Evolutionary conservation across 495 filamentous ascomycete species (phyloP), one percentile per base, ranked within the genome.

Genomic region (Penicillium fimorum): DNA sequence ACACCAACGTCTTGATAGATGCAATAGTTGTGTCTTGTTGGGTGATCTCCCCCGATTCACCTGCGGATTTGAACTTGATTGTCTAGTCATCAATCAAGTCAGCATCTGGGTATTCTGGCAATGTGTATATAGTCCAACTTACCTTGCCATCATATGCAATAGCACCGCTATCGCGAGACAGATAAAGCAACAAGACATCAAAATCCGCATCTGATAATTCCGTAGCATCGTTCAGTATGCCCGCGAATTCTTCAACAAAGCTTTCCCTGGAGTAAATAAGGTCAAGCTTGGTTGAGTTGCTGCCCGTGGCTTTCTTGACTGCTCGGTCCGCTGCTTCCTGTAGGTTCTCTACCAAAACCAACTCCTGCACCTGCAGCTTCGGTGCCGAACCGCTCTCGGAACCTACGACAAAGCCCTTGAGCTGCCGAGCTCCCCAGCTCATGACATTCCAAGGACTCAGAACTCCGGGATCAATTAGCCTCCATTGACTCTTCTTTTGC

Each of bases 11-110:
- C 62, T 87, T 90, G 32, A 96, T 80, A 30, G 84, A 86, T 2
- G 91, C 90, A 53, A 97, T 88, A 0, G 90, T 87, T 7, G 76
- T 79, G 71, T 98, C 95, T 60, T 93, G 82, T 25, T 82, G 68
- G 4, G 87, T 88, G 45, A 96, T 87, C 1, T 75, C 61, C 2
- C 75, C 63, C 6, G 75, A 69, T 18, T 79, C 69, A 25, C 77
- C 70, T 29, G 70, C 71, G 8, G 74, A 65, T 59, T 79, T 83
- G 70, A 98, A 89, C 68, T 89, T 92, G 63, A 97, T 82, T 0
- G 83, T 92, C 69, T 83, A 60, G n/a, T 32, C 42, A n/a, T 54
- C 37, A 54, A 49, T 70, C 54, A 60, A 60, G 58, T 59, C 53
- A 69, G 55, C 38, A 55, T 58, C 12, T 17, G 53, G 35, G 20